phyloP scores from a whole-genome alignment of 2,329 filamentous ascomycete genomes.

The Hymenoscyphus linearis region DNA sequence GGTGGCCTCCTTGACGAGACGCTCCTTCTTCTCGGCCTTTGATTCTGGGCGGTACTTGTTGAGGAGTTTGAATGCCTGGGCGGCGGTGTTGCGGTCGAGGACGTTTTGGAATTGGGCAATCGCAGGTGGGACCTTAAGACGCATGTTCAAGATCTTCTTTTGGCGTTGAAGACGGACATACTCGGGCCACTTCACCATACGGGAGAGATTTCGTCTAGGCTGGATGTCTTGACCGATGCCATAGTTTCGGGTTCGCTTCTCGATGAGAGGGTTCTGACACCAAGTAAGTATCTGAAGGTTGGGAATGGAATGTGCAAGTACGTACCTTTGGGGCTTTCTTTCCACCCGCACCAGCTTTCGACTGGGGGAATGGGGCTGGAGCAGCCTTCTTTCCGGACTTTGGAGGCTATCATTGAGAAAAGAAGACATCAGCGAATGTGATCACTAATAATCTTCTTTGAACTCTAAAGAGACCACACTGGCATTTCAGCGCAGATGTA shows the following conservation, averaged over 20 bases:
- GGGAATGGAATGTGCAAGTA: conserved; percentile 29
- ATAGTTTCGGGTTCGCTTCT: conserved; percentile 97
- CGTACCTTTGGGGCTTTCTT: conserved; percentile 98
- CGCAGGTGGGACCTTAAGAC: conserved; percentile 95
- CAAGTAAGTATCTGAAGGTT: conserved; percentile 15
- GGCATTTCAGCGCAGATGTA: conserved; percentile 36
- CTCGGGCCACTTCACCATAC: conserved; percentile 99
- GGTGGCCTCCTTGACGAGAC: conserved; percentile 94
- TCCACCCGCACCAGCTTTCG: conserved; percentile 71
- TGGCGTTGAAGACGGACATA: conserved; percentile 89
- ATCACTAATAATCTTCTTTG: conserved; percentile 78
- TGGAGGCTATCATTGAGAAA: conserved; percentile 99
- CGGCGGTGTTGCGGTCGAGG: conserved; percentile 92
- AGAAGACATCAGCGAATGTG: conserved; percentile 90
- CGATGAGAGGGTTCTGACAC: conserved; percentile 90
- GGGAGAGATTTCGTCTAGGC: conserved; percentile 88
- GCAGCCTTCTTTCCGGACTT: conserved; percentile 98
- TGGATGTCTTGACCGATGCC: conserved; percentile 99
- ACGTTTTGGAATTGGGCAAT: conserved; percentile 98
- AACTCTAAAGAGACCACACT: conserved; percentile 78
- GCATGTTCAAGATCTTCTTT: conserved; percentile 94
- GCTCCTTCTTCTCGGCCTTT: conserved; percentile 99
- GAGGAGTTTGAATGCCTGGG: conserved; percentile 97
- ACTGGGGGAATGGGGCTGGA: conserved; percentile 91
- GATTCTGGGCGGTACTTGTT: conserved; percentile 99